Evolutionary conservation across 1,139 yeast species (phyloP).

Genomic region (Yamadazyma aaseri): DNA sequence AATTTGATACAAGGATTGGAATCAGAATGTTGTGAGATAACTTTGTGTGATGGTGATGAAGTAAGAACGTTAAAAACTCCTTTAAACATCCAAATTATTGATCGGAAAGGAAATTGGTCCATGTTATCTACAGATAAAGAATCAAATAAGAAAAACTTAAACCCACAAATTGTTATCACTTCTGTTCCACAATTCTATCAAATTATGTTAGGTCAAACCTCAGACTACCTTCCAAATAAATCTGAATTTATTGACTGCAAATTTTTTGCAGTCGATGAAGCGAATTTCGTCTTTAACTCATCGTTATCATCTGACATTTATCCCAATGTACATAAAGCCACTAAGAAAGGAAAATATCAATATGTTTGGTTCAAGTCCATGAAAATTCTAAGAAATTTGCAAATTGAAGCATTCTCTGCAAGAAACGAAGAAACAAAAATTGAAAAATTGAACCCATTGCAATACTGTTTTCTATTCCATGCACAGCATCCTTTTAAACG

Average conservation of each 20-base stretch:
- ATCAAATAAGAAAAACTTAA: background rate
- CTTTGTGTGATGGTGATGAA: constrained; percentile 6
- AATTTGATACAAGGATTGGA: constrained; percentile 20
- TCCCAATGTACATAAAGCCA: constrained; percentile 5
- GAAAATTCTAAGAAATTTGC: constrained; percentile 12
- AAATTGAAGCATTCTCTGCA: constrained; percentile 2
- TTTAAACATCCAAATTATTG: constrained; percentile 19
- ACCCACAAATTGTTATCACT: constrained; percentile 26
- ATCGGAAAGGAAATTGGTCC: constrained; percentile 1
- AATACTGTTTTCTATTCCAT: constrained; percentile 19
- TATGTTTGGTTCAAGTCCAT: constrained; percentile 13
- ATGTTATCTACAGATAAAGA: background rate
- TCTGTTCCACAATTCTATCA: constrained; percentile 3
- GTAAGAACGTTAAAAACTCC: constrained; percentile 19
- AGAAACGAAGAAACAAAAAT: background rate
- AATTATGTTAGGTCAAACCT: background rate
- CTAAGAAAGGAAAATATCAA: constrained; percentile 5
- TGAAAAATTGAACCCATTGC: constrained; percentile 19
- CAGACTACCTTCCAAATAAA: constrained; percentile 4
- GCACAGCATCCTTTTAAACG: constrained; percentile 20
- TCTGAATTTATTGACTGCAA: constrained; percentile 4
- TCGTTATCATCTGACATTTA: constrained; percentile 1
- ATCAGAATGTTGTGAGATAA: constrained; percentile 27
- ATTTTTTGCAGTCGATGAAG: constrained; percentile 21
- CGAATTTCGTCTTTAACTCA: constrained; percentile 14